Evolutionary conservation across 1,284 basidiomycete species (phyloP).

Genomic region (Fereydounia khargensis): DNA sequence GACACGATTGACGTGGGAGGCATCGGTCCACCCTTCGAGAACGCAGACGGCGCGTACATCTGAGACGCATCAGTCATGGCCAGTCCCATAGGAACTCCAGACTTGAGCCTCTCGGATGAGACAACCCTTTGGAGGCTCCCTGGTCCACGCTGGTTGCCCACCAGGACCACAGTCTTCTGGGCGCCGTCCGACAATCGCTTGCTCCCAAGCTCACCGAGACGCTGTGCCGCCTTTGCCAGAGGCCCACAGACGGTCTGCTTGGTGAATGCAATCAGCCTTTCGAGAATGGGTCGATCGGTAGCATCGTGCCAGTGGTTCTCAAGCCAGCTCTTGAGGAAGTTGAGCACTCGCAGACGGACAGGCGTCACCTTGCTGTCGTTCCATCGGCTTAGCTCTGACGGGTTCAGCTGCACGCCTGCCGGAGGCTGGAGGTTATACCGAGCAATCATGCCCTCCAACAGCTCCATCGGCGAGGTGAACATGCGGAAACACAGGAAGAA

Average conservation of each 20-base stretch:
- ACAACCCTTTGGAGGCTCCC: slow-evolving; percentile 49
- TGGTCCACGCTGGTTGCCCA: slow-evolving; percentile 26
- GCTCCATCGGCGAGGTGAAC: slow-evolving; percentile 75
- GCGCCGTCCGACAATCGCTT: slow-evolving; percentile 23
- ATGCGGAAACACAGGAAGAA: slow-evolving; percentile 97
- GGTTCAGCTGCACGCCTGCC: slow-evolving; percentile 58
- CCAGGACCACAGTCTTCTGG: slow-evolving; percentile 27
- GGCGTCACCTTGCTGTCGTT: slow-evolving; percentile 81
- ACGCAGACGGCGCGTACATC: slow-evolving; percentile 42
- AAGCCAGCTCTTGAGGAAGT: slow-evolving; percentile 89
- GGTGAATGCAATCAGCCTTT: slow-evolving; percentile 66
- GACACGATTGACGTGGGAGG: slow-evolving; percentile 72
- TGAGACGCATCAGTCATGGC: slow-evolving; percentile 31
- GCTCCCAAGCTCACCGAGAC: slow-evolving; percentile 56
- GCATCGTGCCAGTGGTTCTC: slow-evolving; percentile 81
- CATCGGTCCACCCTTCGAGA: slow-evolving; percentile 16
- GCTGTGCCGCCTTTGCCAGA: slow-evolving; percentile 69
- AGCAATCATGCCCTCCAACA: slow-evolving; percentile 72
- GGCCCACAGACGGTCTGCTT: slow-evolving; percentile 54
- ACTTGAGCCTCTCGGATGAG: slow-evolving; percentile 53
- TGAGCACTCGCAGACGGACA: slow-evolving; percentile 81
- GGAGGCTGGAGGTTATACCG: slow-evolving; percentile 74
- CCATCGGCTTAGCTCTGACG: slow-evolving; percentile 72
- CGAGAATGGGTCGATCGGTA: slow-evolving; percentile 60
- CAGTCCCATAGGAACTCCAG: slow-evolving; percentile 5